Evolutionary conservation across 2,329 filamentous ascomycete genomes (phyloP).

Genomic region (Ophiostoma piceae): DNA sequence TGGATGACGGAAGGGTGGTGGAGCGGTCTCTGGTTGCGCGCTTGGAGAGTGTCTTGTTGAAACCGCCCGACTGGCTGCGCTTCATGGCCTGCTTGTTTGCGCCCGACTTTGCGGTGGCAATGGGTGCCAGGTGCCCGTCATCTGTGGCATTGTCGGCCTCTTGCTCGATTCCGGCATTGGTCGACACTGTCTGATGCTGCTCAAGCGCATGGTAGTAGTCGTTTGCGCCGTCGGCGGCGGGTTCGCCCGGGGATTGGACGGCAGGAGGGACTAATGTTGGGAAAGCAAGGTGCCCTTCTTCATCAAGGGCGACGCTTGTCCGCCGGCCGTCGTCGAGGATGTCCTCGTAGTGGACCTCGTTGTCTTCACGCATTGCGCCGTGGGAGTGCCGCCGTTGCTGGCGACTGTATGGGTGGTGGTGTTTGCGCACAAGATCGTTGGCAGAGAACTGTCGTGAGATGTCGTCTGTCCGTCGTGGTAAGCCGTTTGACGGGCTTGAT

Average conservation of each 20-base stretch:
- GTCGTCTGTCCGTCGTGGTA: neutral
- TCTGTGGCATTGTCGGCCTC: neutral
- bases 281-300: slow-evolving; percentile 33
- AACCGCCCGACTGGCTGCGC: slow-evolving; percentile 22
- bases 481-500: neutral
- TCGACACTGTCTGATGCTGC: neutral
- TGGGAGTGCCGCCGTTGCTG: slow-evolving; percentile 9
- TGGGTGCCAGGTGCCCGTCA: neutral
- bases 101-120: neutral
- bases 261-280: slow-evolving; percentile 34
- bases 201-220: neutral
- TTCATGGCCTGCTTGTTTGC: neutral
- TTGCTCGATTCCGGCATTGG: neutral
- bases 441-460: neutral
- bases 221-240: neutral
- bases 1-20: slow-evolving; percentile 24
- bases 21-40: slow-evolving; percentile 22
- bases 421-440: neutral
- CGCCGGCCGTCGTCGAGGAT: slow-evolving; percentile 29
- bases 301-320: slow-evolving; percentile 34
- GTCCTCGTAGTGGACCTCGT: slow-evolving; percentile 31
- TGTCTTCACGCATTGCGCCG: slow-evolving; percentile 17
- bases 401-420: neutral
- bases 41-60: slow-evolving; percentile 26
- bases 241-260: slow-evolving; percentile 24